Percentiles rank a stretch among this genome's conserved stretches.
Evolutionary conservation across 345 rosid species (phyloP).

Genomic region (Arabis hirsuta): DNA sequence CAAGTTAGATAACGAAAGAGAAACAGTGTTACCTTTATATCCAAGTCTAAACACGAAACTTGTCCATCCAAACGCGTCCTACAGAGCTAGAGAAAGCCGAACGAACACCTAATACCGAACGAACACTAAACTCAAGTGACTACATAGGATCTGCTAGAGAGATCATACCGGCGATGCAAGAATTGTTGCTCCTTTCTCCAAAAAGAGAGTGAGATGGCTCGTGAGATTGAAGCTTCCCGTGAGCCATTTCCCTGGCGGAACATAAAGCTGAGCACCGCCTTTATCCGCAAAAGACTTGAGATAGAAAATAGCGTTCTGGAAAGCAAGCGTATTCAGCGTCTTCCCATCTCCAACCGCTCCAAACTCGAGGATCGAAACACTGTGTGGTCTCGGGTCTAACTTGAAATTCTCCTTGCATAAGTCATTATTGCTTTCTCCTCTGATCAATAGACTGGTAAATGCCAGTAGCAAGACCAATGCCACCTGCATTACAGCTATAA

Average conservation of each 20-base stretch:
- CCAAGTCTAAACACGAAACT: not conserved
- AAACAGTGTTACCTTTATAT: conserved; percentile 16
- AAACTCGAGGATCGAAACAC: conserved; percentile 87
- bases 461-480: conserved; percentile 88
- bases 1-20: conserved; percentile 15
- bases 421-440: conserved; percentile 46
- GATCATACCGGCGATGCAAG: conserved; percentile 84
- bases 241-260: conserved; percentile 89
- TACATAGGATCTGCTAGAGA: not conserved
- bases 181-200: conserved; percentile 85
- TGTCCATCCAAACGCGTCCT: not conserved
- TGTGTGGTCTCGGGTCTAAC: conserved; percentile 80
- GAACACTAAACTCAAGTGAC: not conserved
- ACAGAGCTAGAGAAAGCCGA: not conserved
- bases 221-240: conserved; percentile 95
- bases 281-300: conserved; percentile 94
- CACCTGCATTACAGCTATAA: conserved; percentile 50
- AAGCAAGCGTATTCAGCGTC: conserved; percentile 77
- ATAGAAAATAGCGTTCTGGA: conserved; percentile 93
- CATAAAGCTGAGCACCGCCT: conserved; percentile 97
- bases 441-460: conserved; percentile 56
- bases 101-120: not conserved
- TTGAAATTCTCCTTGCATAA: conserved; percentile 54
- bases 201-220: conserved; percentile 92
- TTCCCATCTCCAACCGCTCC: conserved; percentile 96